Percentiles rank a stretch among this genome's conserved stretches.
phyloP scores from a whole-genome alignment of 2,329 filamentous ascomycete genomes.

The Cercospora sesami region DNA sequence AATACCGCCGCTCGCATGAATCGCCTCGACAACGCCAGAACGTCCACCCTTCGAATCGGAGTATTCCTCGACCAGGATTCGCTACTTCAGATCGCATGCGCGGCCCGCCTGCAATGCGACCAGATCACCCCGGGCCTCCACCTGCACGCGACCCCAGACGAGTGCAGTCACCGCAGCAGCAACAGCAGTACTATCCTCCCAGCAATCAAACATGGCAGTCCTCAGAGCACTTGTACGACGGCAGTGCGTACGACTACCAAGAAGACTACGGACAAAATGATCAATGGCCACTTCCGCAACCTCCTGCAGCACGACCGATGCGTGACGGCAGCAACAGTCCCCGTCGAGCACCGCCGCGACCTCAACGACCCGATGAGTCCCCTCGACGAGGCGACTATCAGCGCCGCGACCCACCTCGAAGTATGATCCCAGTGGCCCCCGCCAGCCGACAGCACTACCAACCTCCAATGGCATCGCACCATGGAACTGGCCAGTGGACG shows the following conservation, averaged over 20 bases:
- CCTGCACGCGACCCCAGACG: constrained; percentile 19
- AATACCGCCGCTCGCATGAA: constrained; percentile 13
- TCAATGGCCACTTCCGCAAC: constrained; percentile 33
- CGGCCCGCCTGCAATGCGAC: constrained; percentile 25
- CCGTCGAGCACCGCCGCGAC: constrained; percentile 30
- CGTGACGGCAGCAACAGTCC: constrained; percentile 17
- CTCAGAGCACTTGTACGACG: constrained; percentile 32
- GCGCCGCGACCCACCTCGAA: constrained; percentile 24
- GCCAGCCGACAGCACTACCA: constrained; percentile 24
- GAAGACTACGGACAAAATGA: constrained; percentile 26
- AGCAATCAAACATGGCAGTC: constrained; percentile 20
- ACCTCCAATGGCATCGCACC: constrained; percentile 28
- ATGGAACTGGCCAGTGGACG: constrained; percentile 36
- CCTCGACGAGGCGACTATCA: constrained; percentile 19
- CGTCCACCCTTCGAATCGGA: constrained; percentile 19
- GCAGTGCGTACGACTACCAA: constrained; percentile 29
- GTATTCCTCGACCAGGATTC: constrained; percentile 17
- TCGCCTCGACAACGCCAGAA: constrained; percentile 15
- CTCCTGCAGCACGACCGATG: constrained; percentile 13
- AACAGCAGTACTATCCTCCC: constrained; percentile 15
- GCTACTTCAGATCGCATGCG: constrained; percentile 23
- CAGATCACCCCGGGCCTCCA: constrained; percentile 16
- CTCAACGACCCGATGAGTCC: constrained; percentile 32
- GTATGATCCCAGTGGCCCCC: constrained; percentile 21
- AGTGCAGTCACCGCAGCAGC: constrained; percentile 18